These are phyloP conservation scores for Hordeum vulgare DNA, from an alignment of 176 grass and related monocot genomes.

Conservation along the genomic window MorexV3_pseudomolecules_assembly NC_058520.1:468174710-468175209, in stretches of 20 bases:
- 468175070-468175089: too few relatives aligned
- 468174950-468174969: not conserved
- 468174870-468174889: not conserved
- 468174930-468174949: not conserved
- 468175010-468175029: too few relatives aligned
- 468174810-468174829: not conserved
- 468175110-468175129: too few relatives aligned
- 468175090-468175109: too few relatives aligned
- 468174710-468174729: not conserved
- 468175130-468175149: too few relatives aligned
- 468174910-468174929: not conserved
- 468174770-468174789: not conserved
- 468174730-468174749: not conserved
- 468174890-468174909: not conserved
- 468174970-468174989: too few relatives aligned
- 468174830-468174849: not conserved
- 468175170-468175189: too few relatives aligned
- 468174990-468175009: too few relatives aligned
- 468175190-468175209: too few relatives aligned
- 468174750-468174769: not conserved
- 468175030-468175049: too few relatives aligned
- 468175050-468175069: too few relatives aligned
- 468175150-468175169: too few relatives aligned
- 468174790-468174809: not conserved
- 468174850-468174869: not conserved